A percentile compares a stretch with the other conserved stretches of the same genome.
phyloP scores from a whole-genome alignment of 163 green algal species.

The Prototheca wickerhamii region DNA sequence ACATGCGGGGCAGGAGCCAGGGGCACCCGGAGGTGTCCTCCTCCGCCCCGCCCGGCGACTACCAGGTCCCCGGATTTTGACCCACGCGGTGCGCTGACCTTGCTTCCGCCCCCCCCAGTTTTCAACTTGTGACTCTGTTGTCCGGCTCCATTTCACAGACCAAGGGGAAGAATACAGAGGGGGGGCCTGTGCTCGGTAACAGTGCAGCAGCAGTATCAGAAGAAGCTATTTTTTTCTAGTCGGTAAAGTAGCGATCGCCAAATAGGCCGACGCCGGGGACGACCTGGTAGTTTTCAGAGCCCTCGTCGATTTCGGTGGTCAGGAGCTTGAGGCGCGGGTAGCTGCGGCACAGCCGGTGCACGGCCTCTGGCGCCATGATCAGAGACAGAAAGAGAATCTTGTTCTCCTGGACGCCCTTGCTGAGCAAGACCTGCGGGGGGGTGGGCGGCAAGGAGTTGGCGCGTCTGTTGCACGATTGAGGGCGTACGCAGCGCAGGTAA shows the following conservation, averaged over 20 bases:
- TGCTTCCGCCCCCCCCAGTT: no score
- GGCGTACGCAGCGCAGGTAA: no score
- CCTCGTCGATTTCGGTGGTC: conserved; percentile 90
- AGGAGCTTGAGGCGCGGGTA: conserved; percentile 59
- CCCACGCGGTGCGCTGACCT: no score
- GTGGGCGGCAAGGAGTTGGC: not conserved
- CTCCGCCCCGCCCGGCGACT: not conserved
- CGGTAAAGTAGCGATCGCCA: conserved; percentile 27
- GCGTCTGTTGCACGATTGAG: no score
- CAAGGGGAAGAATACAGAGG: not conserved
- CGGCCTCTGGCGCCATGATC: conserved; percentile 85
- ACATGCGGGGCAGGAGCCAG: not conserved
- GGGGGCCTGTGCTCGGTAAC: not conserved
- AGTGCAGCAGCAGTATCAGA: not conserved
- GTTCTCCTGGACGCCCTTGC: conserved; percentile 73
- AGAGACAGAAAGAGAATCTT: conserved; percentile 91
- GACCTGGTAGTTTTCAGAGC: conserved; percentile 73
- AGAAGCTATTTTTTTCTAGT: not conserved
- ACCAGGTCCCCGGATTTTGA: not conserved
- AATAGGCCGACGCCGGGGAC: conserved; percentile 64
- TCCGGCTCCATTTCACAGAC: no score
- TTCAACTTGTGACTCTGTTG: no score
- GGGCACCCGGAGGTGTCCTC: not conserved
- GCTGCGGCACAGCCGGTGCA: conserved; percentile 58
- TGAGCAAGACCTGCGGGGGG: conserved; percentile 64